Evolutionary conservation across 768 basidiomycete genomes (phyloP), one percentile per base, ranked within the genome.

Genomic region (Phaeolepiota aurea): DNA sequence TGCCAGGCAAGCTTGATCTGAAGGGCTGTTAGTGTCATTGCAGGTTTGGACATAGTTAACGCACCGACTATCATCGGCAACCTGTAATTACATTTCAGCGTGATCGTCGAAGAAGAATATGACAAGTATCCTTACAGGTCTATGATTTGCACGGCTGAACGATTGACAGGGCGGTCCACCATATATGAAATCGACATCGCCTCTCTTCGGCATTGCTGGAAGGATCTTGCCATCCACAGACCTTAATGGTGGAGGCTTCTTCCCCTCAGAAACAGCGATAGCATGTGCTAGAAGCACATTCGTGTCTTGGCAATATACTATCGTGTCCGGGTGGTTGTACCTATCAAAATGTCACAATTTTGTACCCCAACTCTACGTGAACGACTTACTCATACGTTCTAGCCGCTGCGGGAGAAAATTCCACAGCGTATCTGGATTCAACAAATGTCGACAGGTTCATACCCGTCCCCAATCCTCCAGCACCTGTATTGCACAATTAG

Each of bases 81-180:
- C n/a, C n/a, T n/a, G n/a, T n/a, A n/a, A n/a, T n/a, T n/a, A n/a
- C n/a, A n/a, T n/a, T n/a, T n/a, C n/a, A n/a, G n/a, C n/a, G n/a
- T n/a, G n/a, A n/a, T n/a, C n/a, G n/a, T n/a, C n/a, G n/a, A n/a
- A n/a, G 20, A 28, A 21, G 38, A n/a, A 25, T 19, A 31, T 37
- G 15, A 16, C 20, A 30, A 21, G 12, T 32, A 18, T 14, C 49
- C 65, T 52, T 44, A 79, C 82, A 53, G 75, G 77, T 25, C 61
- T 55, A 44, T 77, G 76, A 41, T 87, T 87, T 44, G 78, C 78
- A 0, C 58, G 50, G 44, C 77, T 80, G 48, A 85, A 87, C 2
- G 78, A 72, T 47, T 87, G 86, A 49, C 85, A 87, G 10, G 85
- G 85, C 3, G 84, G 82, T 80, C 83, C 82, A 44, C 85, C 82